Conservation (phyloP, 257 asterid genomes). For the Coffea canephora region DNA sequence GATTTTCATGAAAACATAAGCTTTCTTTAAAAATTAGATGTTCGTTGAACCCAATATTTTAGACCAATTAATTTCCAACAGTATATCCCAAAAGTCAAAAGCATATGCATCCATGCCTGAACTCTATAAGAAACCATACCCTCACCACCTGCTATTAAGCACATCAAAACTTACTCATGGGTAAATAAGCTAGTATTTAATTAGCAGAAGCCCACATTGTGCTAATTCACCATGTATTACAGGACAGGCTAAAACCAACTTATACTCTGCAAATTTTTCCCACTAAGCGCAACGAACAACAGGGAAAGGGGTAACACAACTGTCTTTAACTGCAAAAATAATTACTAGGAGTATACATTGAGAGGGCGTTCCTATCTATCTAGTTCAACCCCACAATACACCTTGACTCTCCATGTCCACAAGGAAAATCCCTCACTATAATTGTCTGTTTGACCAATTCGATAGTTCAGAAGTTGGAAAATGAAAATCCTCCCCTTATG, state of each 20-base stretch:
- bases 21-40: too few relatives aligned
- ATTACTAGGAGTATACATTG: neutral
- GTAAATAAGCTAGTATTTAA: neutral
- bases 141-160: neutral
- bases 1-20: neutral
- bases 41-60: neutral
- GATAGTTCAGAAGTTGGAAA: neutral
- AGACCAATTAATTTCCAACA: neutral
- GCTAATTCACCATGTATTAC: neutral
- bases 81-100: neutral
- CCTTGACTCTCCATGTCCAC: neutral
- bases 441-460: neutral
- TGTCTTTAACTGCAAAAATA: neutral
- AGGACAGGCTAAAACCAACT: neutral
- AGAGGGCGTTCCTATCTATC: neutral
- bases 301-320: neutral
- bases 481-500: neutral
- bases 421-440: neutral
- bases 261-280: neutral
- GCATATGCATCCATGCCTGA: neutral
- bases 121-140: neutral
- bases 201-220: neutral
- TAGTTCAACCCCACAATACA: neutral
- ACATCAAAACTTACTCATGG: neutral
- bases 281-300: neutral